phyloP scores from a whole-genome alignment of 345 rosid genomes.

The Aethionema arabicum region DNA sequence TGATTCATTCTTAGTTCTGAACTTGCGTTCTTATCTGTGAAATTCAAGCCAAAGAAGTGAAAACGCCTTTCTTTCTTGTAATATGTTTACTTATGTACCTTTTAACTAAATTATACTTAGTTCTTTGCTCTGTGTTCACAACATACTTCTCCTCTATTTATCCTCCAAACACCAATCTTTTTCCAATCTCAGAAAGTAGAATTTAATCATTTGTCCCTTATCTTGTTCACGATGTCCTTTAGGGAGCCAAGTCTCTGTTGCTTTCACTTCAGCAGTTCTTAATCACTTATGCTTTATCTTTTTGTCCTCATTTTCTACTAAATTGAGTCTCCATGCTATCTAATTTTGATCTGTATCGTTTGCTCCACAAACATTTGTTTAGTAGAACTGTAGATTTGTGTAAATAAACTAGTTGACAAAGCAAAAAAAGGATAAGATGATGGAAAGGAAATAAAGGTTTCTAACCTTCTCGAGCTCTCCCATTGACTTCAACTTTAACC shows the following conservation, averaged over 20 bases:
- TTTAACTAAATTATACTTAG: not conserved
- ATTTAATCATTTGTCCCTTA: not conserved
- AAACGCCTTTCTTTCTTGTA: slow-evolving; percentile 7
- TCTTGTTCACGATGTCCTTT: slow-evolving; percentile 10
- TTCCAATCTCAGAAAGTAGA: not conserved
- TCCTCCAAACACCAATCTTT: not conserved
- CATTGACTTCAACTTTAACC: not conserved
- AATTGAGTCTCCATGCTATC: not conserved
- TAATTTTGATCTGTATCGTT: not conserved
- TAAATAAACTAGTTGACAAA: not conserved
- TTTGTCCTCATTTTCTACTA: not conserved
- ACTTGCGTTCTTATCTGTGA: not conserved
- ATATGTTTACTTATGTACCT: not conserved
- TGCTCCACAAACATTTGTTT: not conserved
- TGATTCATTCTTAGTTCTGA: slow-evolving; percentile 2
- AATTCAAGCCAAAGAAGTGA: slow-evolving; percentile 9
- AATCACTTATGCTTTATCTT: not conserved
- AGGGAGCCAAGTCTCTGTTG: not conserved
- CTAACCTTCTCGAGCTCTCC: not conserved
- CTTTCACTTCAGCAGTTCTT: not conserved
- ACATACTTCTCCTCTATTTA: not conserved
- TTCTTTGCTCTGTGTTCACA: not conserved
- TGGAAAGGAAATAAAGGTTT: slow-evolving; percentile 6
- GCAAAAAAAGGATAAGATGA: not conserved
- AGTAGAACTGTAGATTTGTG: slow-evolving; percentile 1